Conservation (phyloP, 768 basidiomycete species). For the Leccinum barrowsii region DNA sequence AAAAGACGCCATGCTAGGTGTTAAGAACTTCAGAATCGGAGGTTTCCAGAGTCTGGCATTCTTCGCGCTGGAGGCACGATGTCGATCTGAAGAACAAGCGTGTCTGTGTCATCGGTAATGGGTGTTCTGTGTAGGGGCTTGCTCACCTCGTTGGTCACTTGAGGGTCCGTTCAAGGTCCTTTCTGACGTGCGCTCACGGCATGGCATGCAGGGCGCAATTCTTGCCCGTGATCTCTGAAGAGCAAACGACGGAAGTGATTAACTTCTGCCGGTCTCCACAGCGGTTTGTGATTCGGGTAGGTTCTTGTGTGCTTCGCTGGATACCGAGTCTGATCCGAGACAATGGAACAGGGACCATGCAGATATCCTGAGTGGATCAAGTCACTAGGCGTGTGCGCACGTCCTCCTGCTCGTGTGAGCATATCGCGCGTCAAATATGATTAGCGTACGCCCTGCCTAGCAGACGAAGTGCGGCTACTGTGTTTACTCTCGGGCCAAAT, state of each 20-base stretch:
- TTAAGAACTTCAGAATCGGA: slow-evolving; percentile 32
- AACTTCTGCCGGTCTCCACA: slow-evolving; percentile 61
- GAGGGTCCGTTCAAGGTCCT: background rate
- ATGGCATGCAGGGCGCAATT: slow-evolving; percentile 50
- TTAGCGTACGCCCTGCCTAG: slow-evolving; percentile 14
- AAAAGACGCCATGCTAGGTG: background rate
- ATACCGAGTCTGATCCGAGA: background rate
- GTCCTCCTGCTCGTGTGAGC: slow-evolving; percentile 1
- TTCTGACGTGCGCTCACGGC: slow-evolving; percentile 1
- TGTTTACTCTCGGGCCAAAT: background rate
- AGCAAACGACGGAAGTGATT: slow-evolving; percentile 46
- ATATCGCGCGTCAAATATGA: slow-evolving; percentile 48
- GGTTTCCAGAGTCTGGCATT: slow-evolving; percentile 46
- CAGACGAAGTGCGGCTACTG: background rate
- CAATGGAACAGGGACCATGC: background rate
- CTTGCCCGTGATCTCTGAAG: slow-evolving; percentile 47
- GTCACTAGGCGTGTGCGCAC: background rate
- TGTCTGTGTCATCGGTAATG: slow-evolving; percentile 63
- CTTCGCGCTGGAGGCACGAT: slow-evolving; percentile 53
- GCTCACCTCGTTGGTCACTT: slow-evolving; percentile 6
- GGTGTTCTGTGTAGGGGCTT: slow-evolving; percentile 50
- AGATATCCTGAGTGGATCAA: background rate
- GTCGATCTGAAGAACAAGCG: slow-evolving; percentile 48
- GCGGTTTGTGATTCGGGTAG: slow-evolving; percentile 38
- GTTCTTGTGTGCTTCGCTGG: slow-evolving; percentile 31